phyloP scores from a whole-genome alignment of 768 basidiomycete species.

The Pilatotrama ljubarskyi region DNA sequence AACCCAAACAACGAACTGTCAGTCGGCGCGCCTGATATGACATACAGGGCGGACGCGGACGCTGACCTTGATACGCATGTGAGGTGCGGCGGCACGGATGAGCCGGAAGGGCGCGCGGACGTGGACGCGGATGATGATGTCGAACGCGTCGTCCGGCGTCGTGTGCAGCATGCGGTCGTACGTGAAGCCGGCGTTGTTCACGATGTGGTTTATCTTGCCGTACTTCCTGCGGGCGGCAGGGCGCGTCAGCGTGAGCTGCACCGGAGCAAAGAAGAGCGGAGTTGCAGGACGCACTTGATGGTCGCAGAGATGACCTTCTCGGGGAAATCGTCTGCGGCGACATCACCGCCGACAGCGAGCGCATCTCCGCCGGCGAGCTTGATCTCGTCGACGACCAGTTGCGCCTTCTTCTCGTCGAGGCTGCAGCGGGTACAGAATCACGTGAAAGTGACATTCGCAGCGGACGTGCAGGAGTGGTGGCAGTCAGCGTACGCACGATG shows the following conservation, averaged over 20 bases:
- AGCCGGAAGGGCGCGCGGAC: slow-evolving; percentile 86
- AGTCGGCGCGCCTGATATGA: neutral
- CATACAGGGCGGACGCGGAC: neutral
- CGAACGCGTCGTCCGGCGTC: slow-evolving; percentile 78
- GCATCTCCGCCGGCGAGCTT: slow-evolving; percentile 70
- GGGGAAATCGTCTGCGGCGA: slow-evolving; percentile 81
- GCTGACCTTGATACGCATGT: slow-evolving; percentile 72
- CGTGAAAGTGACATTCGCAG: neutral
- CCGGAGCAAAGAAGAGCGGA: neutral
- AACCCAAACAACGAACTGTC: neutral
- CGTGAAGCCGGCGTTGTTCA: slow-evolving; percentile 84
- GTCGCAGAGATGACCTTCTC: slow-evolving; percentile 76
- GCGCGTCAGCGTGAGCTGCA: neutral
- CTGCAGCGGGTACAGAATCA: slow-evolving; percentile 36
- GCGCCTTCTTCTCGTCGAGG: slow-evolving; percentile 70
- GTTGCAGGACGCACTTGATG: slow-evolving; percentile 54
- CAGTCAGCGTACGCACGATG: neutral
- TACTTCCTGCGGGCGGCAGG: slow-evolving; percentile 54
- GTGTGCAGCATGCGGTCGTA: slow-evolving; percentile 89
- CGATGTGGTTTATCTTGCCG: slow-evolving; percentile 84
- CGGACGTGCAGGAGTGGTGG: neutral
- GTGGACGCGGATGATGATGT: slow-evolving; percentile 82
- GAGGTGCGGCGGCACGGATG: slow-evolving; percentile 79
- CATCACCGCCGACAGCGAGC: slow-evolving; percentile 75
- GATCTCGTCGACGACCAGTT: slow-evolving; percentile 71